A percentile compares a stretch with the other conserved stretches of the same genome.
Conservation (phyloP, 2,329 filamentous ascomycete genomes). For the Leptoxyphium fumago region DNA sequence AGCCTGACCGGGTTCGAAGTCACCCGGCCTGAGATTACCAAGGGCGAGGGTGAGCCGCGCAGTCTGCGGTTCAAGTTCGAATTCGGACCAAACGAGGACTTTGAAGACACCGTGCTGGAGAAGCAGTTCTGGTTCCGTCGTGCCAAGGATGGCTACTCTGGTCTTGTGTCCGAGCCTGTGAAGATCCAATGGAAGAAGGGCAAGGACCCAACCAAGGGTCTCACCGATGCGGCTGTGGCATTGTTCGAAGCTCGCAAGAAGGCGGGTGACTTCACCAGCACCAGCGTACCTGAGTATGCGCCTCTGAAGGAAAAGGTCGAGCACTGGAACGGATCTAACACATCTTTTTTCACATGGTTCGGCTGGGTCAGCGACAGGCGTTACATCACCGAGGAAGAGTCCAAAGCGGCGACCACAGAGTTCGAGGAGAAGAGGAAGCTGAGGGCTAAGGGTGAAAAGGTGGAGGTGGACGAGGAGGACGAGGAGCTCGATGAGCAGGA, state of each 20-base stretch:
- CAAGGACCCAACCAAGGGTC: conserved; percentile 69
- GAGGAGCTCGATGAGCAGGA: conserved; percentile 38
- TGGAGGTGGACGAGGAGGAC: conserved; percentile 24
- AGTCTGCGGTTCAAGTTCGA: conserved; percentile 64
- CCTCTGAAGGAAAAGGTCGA: conserved; percentile 39
- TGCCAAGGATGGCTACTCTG: conserved; percentile 52
- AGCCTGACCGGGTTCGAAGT: conserved; percentile 56
- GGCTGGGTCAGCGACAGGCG: conserved; percentile 52
- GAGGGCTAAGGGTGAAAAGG: conserved; percentile 24
- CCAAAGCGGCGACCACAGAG: conserved; percentile 43
- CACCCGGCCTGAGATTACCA: conserved; percentile 58
- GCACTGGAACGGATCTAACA: conserved; percentile 26
- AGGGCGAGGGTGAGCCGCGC: conserved; percentile 55
- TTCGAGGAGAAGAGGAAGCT: conserved; percentile 43
- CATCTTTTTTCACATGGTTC: conserved; percentile 83
- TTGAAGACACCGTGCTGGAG: conserved; percentile 61
- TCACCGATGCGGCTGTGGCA: conserved; percentile 58
- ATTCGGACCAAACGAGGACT: conserved; percentile 70
- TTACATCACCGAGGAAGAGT: conserved; percentile 59
- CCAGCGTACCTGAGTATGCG: conserved; percentile 40
- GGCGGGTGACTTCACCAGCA: conserved; percentile 24
- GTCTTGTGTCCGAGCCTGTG: conserved; percentile 78
- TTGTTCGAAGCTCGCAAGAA: conserved; percentile 51
- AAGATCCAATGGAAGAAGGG: conserved; percentile 64
- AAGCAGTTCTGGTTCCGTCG: conserved; percentile 86